These are phyloP conservation scores for Yueomyces sp. DNA, from an alignment of 805 yeast species.

Conservation along the genomic window DNA sequence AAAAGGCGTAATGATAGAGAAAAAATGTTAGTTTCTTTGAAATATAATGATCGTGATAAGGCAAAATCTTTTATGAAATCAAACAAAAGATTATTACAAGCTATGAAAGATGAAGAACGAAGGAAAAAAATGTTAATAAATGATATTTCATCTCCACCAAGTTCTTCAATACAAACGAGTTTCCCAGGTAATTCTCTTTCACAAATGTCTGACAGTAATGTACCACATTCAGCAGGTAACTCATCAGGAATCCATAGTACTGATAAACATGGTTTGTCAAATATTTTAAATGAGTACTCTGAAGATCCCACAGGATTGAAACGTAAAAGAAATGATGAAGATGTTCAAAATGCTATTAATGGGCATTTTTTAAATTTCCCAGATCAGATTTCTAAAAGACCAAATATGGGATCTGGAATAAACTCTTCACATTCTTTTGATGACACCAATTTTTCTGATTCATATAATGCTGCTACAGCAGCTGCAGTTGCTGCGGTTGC, in stretches of 20 bases:
- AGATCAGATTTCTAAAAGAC: not conserved
- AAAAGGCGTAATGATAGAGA: slow-evolving; percentile 21
- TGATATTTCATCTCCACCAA: not conserved
- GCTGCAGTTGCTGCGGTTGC: not conserved
- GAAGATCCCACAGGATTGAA: not conserved
- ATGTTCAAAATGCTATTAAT: not conserved
- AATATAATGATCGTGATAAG: slow-evolving; percentile 22
- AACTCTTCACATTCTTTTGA: not conserved
- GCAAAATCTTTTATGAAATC: slow-evolving; percentile 23
- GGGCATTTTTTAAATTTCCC: not conserved
- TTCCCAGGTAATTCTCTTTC: not conserved
- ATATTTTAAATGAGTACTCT: not conserved
- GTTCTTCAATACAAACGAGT: not conserved
- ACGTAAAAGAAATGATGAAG: not conserved
- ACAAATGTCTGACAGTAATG: not conserved
- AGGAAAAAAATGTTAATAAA: slow-evolving; percentile 11
- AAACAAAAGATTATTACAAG: slow-evolving; percentile 19
- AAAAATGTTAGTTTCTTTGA: slow-evolving; percentile 23
- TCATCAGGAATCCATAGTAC: not conserved
- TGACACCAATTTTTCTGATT: not conserved
- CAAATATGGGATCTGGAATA: not conserved
- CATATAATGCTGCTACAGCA: not conserved
- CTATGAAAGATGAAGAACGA: slow-evolving; percentile 23
- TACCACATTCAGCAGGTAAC: not conserved
- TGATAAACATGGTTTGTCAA: not conserved